Evolutionary conservation across 345 rosid species (phyloP), one percentile per base, ranked within the genome.

Genomic region (Brassica carinata): DNA sequence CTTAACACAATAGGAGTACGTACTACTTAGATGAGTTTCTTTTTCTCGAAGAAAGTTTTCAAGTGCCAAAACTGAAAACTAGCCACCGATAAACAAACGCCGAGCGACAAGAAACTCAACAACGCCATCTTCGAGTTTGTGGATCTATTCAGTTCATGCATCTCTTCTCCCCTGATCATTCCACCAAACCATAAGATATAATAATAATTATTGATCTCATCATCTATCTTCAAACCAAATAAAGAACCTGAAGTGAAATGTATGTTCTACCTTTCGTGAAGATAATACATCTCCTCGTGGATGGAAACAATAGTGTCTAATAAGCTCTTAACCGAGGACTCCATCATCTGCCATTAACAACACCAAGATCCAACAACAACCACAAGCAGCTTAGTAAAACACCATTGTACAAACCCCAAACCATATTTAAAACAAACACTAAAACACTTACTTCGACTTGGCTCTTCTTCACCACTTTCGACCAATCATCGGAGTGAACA

Each of bases 241-340:
- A 75, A 69, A 74, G 23, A 57, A 4, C 7, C 7, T 33, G 1
- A 43, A 62, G 15, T 2, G 2, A 59, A 13, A 10, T 2, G 0
- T 18, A 43, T 13, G 4, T 48, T 26, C 76, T 85, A 93, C 98
- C 99, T 91, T 79, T 85, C 90, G 5, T 96, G 93, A 1, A 95
- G 90, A 81, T 85, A 87, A 79, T 76, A 87, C 90, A 91, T 95
- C 85, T 95, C 99, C 3, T 91, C 91, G 8, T 88, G 92, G 78
- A 95, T 89, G 29, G 86, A 55, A 29, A 31, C 36, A 38, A 89
- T 88, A 8, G 89, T 91, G 10, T 93, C 98, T 30, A 82, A 53
- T 79, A 93, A 55, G 65, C 84, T 87, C 89, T 89, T 89, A 82
- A 95, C 86, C 86, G 89, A 87, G 6, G 83, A 8, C 81, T 91